phyloP scores from a whole-genome alignment of 768 basidiomycete species.

The Lactifluus pinguis region DNA sequence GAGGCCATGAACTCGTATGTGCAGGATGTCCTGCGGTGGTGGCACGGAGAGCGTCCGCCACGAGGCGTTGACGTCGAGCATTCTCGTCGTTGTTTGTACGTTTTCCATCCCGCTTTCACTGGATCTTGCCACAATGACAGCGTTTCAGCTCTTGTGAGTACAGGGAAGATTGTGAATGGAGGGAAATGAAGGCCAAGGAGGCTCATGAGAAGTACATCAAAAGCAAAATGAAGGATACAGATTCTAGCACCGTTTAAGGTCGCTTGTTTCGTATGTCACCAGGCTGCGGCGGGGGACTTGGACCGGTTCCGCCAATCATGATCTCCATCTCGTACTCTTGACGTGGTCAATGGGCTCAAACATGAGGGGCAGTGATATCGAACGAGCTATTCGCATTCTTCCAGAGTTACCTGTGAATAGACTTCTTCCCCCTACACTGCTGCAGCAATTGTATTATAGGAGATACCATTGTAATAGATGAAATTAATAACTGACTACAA shows the following conservation, averaged over 20 bases:
- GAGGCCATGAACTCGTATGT: constrained; percentile 45
- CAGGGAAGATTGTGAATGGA: constrained; percentile 36
- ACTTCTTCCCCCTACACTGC: no score
- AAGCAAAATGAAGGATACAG: neutral
- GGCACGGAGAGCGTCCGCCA: constrained; percentile 61
- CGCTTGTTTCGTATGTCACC: neutral
- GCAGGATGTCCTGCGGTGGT: constrained; percentile 53
- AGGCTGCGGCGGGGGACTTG: neutral
- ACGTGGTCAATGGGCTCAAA: neutral
- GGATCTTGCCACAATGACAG: neutral
- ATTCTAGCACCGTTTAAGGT: neutral
- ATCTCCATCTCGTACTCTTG: neutral
- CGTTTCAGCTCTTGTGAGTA: constrained; percentile 32
- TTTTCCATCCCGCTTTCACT: constrained; percentile 17
- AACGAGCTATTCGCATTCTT: no score
- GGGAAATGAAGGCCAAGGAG: constrained; percentile 26
- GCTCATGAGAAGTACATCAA: neutral
- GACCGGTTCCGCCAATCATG: neutral
- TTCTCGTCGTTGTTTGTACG: constrained; percentile 59
- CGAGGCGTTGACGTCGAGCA: constrained; percentile 58
- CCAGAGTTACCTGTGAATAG: no score
- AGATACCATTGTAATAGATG: no score
- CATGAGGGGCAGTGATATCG: no score
- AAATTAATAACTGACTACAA: no score
- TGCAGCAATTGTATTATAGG: no score